phyloP scores from a whole-genome alignment of 2,329 filamentous ascomycete species.

The Penicillium concentricum region DNA sequence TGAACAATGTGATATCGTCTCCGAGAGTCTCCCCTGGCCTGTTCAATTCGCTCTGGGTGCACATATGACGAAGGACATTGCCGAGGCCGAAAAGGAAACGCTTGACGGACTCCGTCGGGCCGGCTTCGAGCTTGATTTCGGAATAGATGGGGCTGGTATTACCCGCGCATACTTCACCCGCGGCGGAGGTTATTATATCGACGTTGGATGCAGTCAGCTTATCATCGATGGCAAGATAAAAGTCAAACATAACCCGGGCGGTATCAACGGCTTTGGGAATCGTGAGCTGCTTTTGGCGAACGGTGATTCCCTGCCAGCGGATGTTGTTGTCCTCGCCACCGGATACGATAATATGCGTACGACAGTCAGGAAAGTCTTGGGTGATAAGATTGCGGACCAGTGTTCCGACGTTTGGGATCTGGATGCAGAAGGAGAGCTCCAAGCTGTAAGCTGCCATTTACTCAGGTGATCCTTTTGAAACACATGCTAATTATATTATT shows the following conservation, averaged over 20 bases:
- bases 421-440: conserved; percentile 55
- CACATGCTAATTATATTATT: background rate
- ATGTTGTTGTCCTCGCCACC: conserved; percentile 64
- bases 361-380: conserved; percentile 61
- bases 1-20: conserved; percentile 52
- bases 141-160: conserved; percentile 44
- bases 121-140: conserved; percentile 47
- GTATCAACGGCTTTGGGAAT: conserved; percentile 53
- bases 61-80: conserved; percentile 43
- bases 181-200: conserved; percentile 60
- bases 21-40: conserved; percentile 48
- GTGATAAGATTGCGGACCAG: conserved; percentile 58
- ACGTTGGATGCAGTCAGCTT: conserved; percentile 54
- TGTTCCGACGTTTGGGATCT: conserved; percentile 62
- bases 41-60: conserved; percentile 49
- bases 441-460: conserved; percentile 38
- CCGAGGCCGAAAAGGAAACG: conserved; percentile 43
- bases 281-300: conserved; percentile 53
- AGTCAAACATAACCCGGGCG: conserved; percentile 56
- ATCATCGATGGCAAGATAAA: conserved; percentile 61
- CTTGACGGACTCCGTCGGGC: conserved; percentile 48
- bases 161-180: conserved; percentile 47
- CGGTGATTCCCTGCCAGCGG: conserved; percentile 57
- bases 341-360: conserved; percentile 69
- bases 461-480: background rate